phyloP scores from a whole-genome alignment of 371 early-diverging fungal genomes.

The Mortierella polycephala region DNA sequence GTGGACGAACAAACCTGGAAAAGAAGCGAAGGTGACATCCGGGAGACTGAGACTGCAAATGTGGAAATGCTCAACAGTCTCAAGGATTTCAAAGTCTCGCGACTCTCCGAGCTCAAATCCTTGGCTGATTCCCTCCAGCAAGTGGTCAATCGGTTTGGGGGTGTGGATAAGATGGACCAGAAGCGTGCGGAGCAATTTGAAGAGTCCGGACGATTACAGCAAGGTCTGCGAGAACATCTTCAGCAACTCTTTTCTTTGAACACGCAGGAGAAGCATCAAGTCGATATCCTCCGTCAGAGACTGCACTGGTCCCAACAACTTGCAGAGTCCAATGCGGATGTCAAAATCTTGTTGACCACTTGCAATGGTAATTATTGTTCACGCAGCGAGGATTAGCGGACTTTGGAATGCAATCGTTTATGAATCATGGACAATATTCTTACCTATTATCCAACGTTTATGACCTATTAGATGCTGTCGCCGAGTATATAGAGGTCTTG shows the following conservation, averaged over 20 bases:
- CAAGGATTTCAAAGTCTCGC: constrained; percentile 25
- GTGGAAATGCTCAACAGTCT: constrained; percentile 23
- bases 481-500: constrained; percentile 18
- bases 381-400: too few species aligned
- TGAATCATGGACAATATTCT: too few species aligned
- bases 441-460: too few species aligned
- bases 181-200: constrained; percentile 19
- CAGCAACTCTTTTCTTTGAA: constrained; percentile 21
- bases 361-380: constrained; percentile 22
- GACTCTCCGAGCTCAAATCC: constrained; percentile 23
- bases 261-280: constrained; percentile 25
- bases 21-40: constrained; percentile 15
- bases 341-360: constrained; percentile 11
- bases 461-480: constrained; percentile 25
- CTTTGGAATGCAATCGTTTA: too few species aligned
- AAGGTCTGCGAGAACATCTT: constrained; percentile 15
- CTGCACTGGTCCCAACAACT: constrained; percentile 35
- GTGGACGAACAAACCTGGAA: constrained; percentile 30
- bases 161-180: constrained; percentile 23
- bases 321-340: constrained; percentile 29
- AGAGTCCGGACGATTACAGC: constrained; percentile 11
- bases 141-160: constrained; percentile 21
- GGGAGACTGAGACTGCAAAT: constrained; percentile 26
- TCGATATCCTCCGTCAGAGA: constrained; percentile 34
- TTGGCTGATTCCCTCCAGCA: constrained; percentile 18